Conservation (phyloP, 768 basidiomycete species). For the Panaeolus papilionaceus region DNA sequence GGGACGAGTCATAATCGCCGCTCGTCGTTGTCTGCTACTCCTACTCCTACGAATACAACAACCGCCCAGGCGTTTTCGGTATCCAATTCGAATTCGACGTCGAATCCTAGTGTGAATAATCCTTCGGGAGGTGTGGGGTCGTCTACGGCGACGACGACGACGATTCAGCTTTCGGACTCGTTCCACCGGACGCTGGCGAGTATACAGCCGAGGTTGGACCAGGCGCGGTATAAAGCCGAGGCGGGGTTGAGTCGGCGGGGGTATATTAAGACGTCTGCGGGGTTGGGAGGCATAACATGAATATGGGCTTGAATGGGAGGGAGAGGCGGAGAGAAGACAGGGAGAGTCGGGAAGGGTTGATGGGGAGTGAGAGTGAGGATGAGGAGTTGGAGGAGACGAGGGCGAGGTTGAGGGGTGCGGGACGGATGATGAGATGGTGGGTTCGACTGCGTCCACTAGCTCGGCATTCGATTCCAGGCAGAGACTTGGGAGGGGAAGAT, state of each 20-base stretch:
- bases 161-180: slow-evolving; percentile 15
- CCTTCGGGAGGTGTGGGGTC: too few relatives aligned
- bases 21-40: slow-evolving; percentile 14
- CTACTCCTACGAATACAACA: neutral
- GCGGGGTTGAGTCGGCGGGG: slow-evolving; percentile 68
- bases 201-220: slow-evolving; percentile 64
- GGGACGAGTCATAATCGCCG: slow-evolving; percentile 4
- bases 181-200: slow-evolving; percentile 20
- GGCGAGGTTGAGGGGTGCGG: neutral
- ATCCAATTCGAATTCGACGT: neutral
- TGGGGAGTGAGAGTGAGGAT: slow-evolving; percentile 11
- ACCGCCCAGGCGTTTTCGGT: neutral
- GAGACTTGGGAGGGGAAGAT: neutral
- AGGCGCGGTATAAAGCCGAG: slow-evolving; percentile 74
- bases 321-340: neutral
- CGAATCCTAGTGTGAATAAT: slow-evolving; percentile 20
- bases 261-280: slow-evolving; percentile 29
- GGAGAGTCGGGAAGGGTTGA: slow-evolving; percentile 4
- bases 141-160: neutral
- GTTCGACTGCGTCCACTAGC: too few relatives aligned
- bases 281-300: neutral
- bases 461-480: neutral
- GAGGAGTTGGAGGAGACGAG: slow-evolving; percentile 9
- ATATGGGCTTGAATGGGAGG: neutral
- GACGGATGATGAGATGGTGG: neutral